Evolutionary conservation across 2,329 filamentous ascomycete species (phyloP), one percentile per base, ranked within the genome.

Genomic region (Colletotrichum melonis): DNA sequence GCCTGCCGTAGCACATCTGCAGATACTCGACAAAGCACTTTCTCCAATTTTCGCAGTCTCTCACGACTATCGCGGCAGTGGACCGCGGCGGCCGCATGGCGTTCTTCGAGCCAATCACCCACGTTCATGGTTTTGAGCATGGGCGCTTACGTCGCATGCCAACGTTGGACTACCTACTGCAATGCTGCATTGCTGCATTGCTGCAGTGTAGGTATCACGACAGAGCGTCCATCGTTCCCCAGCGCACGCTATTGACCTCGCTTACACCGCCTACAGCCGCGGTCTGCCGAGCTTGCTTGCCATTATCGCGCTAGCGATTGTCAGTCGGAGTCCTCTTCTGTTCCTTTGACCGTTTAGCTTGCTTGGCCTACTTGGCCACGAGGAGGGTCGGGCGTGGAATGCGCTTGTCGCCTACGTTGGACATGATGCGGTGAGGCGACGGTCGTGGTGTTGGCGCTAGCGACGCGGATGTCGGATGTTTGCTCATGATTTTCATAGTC

Each of bases 71-170:
- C 52, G 60, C 62, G 60, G 60, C 54, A 66, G 62, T 59, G 60
- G 54, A 70, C 30, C 42, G 11, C 42, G 16, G 57, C 52, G 65
- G 38, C 24, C 14, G 28, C 66, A 59, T 54, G 32, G 59, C 67
- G 67, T 24, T 30, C 67, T 16, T 60, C 54, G 32, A 24, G 9
- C 71, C 67, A 73, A 72, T 73, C 35, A 32, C 14, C 19, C 14
- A 32, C 19, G 52, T 16, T n/a, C 8, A 22, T 32, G 30, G 16
- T 42, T 24, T 12, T 26, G 30, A 46, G 8, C 24, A 14, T 3
- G 60, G 26, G 69, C 65, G 69, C 65, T 69, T 69, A 72, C 26
- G 26, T 58, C 56, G 68, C 63, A 71, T 67, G 68, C 63, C 24
- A 56, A 64, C 22, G 62, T 64, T 26, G 62, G n/a, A 55, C 62